Percentiles rank a stretch among this genome's conserved stretches.
Conservation (phyloP, 345 rosid species). For the Triadica sebifera region DNA sequence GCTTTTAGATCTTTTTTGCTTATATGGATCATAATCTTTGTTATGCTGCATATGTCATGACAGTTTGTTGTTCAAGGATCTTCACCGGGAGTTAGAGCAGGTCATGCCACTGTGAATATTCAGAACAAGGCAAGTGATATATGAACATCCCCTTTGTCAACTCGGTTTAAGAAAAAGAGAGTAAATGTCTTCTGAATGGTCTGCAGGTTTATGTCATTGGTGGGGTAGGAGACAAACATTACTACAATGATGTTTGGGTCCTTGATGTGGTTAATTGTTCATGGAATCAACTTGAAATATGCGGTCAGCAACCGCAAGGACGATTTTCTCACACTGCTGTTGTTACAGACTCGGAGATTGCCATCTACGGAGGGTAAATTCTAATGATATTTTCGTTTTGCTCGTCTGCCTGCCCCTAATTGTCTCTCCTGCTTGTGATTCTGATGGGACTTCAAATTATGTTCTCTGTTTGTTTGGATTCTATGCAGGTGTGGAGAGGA, state of each 20-base stretch:
- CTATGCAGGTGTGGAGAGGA: constrained; percentile 64
- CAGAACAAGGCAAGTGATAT: constrained; percentile 51
- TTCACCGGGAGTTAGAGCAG: constrained; percentile 67
- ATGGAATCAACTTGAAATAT: constrained; percentile 51
- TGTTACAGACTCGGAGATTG: constrained; percentile 40
- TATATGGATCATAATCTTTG: neutral
- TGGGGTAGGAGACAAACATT: constrained; percentile 69
- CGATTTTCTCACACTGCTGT: constrained; percentile 75
- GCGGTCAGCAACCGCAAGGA: constrained; percentile 69
- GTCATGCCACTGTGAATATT: constrained; percentile 58
- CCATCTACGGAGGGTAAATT: constrained; percentile 66
- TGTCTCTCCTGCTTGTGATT: neutral
- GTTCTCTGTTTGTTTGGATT: too few relatives aligned
- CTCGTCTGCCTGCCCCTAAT: neutral
- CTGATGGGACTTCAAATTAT: neutral
- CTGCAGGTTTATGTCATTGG: constrained; percentile 63
- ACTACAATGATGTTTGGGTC: constrained; percentile 68
- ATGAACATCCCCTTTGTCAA: neutral
- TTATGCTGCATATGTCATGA: neutral
- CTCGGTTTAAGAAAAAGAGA: neutral
- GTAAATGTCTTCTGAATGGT: neutral
- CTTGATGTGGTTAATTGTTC: constrained; percentile 42
- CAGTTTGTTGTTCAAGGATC: constrained; percentile 56
- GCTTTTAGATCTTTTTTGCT: neutral
- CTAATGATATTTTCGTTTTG: neutral